These are phyloP conservation scores for Serendipita sp. DNA, from an alignment of 768 basidiomycete genomes.

Conservation along the genomic window DNA sequence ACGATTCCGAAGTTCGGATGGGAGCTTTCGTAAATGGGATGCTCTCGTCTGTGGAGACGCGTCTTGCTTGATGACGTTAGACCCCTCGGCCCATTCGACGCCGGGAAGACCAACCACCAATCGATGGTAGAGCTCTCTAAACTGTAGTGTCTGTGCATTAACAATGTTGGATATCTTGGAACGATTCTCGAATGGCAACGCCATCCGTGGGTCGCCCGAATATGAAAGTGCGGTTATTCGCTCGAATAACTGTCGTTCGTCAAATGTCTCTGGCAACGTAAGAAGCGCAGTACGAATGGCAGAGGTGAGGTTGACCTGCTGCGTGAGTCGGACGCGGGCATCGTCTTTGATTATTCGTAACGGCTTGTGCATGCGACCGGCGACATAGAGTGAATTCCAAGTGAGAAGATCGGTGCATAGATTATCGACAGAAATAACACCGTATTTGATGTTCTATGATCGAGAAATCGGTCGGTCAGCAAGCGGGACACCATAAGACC, in stretches of 20 bases:
- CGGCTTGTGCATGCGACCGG: conserved; percentile 96
- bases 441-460: conserved; percentile 81
- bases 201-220: conserved; percentile 82
- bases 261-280: conserved; percentile 65
- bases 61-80: conserved; percentile 55
- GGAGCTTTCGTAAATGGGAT: conserved; percentile 64
- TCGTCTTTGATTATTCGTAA: conserved; percentile 86
- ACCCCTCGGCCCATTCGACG: conserved; percentile 48
- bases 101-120: conserved; percentile 65
- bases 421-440: conserved; percentile 79
- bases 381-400: conserved; percentile 86
- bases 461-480: not conserved
- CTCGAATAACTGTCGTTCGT: conserved; percentile 68
- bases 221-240: conserved; percentile 79
- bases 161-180: conserved; percentile 92
- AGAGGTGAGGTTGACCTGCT: conserved; percentile 84
- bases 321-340: conserved; percentile 76
- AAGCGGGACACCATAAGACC: no score
- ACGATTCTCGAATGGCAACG: conserved; percentile 86
- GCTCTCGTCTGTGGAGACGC: conserved; percentile 46
- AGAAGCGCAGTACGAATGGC: conserved; percentile 84
- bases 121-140: conserved; percentile 73
- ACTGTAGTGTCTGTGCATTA: conserved; percentile 59
- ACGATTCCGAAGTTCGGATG: conserved; percentile 41
- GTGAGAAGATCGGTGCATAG: conserved; percentile 80